phyloP scores from a whole-genome alignment of 2,329 filamentous ascomycete species.

The Penicillium sp. region DNA sequence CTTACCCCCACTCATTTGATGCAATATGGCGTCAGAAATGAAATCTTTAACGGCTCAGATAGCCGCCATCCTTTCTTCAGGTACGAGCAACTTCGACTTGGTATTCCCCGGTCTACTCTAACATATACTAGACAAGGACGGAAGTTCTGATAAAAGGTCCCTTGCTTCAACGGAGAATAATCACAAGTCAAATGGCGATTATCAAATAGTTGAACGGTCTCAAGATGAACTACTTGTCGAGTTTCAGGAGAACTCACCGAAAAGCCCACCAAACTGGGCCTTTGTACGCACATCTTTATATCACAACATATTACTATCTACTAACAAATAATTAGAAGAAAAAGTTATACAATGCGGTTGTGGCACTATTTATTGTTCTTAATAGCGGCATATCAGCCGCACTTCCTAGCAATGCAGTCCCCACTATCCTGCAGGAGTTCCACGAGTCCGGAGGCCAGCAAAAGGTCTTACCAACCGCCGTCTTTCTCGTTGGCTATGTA shows the following conservation, averaged over 20 bases:
- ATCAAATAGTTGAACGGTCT: constrained; percentile 20
- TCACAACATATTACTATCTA: background rate
- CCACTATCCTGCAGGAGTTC: constrained; percentile 36
- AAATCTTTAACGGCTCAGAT: constrained; percentile 7
- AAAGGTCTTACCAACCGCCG: constrained; percentile 34
- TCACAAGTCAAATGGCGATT: constrained; percentile 10
- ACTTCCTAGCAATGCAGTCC: constrained; percentile 40
- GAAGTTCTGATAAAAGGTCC: background rate
- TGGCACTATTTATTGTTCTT: constrained; percentile 30
- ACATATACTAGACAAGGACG: constrained; percentile 11
- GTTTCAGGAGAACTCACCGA: constrained; percentile 25
- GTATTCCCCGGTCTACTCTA: background rate
- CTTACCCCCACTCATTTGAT: background rate
- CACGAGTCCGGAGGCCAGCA: constrained; percentile 29
- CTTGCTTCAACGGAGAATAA: constrained; percentile 1
- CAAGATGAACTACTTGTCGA: constrained; percentile 26
- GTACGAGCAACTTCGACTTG: constrained; percentile 10
- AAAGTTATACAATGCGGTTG: constrained; percentile 30
- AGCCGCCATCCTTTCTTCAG: constrained; percentile 10
- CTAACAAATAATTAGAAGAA: constrained; percentile 17
- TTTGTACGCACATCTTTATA: constrained; percentile 19
- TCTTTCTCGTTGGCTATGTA: constrained; percentile 40
- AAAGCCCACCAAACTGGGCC: constrained; percentile 29
- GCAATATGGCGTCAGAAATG: constrained; percentile 9
- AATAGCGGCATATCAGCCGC: constrained; percentile 41